These are phyloP conservation scores for Coemansia sp. DNA, from an alignment of 192 early-diverging fungal genomes.

Conservation along the genomic window DNA sequence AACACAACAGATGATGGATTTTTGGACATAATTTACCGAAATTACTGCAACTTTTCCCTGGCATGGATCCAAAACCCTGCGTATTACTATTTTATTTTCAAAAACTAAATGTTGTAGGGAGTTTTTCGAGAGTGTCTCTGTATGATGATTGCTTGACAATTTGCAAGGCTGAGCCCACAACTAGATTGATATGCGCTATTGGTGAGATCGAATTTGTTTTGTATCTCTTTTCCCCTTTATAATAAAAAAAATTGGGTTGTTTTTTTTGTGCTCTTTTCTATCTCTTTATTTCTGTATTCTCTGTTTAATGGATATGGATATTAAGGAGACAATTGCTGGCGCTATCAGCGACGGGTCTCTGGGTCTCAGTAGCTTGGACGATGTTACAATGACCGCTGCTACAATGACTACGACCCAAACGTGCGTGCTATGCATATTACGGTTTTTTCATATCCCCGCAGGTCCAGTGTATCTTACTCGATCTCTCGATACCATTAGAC, in stretches of 20 bases:
- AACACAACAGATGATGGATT: too few species aligned
- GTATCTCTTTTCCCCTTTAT: too few species aligned
- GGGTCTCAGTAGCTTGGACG: neutral
- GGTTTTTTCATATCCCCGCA: slow-evolving; percentile 17
- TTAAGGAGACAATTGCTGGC: neutral
- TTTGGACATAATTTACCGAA: too few species aligned
- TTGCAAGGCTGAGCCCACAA: too few species aligned
- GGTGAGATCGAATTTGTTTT: too few species aligned
- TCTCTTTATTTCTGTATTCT: neutral
- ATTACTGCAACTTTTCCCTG: too few species aligned
- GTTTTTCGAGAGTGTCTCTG: too few species aligned
- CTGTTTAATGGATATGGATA: neutral
- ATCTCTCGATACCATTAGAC: neutral
- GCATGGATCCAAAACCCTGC: too few species aligned
- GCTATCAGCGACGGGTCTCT: neutral
- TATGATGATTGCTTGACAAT: too few species aligned
- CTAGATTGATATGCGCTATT: too few species aligned
- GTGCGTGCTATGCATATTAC: slow-evolving; percentile 36
- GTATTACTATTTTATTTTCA: too few species aligned
- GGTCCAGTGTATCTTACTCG: slow-evolving; percentile 25
- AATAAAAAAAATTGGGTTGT: neutral
- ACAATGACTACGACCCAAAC: neutral
- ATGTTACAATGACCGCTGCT: slow-evolving; percentile 6
- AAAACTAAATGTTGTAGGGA: too few species aligned
- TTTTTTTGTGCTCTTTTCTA: neutral